Evolutionary conservation across 2,329 filamentous ascomycete genomes (phyloP), one percentile per base, ranked within the genome.

Genomic region (Sclerotinia glacialis): DNA sequence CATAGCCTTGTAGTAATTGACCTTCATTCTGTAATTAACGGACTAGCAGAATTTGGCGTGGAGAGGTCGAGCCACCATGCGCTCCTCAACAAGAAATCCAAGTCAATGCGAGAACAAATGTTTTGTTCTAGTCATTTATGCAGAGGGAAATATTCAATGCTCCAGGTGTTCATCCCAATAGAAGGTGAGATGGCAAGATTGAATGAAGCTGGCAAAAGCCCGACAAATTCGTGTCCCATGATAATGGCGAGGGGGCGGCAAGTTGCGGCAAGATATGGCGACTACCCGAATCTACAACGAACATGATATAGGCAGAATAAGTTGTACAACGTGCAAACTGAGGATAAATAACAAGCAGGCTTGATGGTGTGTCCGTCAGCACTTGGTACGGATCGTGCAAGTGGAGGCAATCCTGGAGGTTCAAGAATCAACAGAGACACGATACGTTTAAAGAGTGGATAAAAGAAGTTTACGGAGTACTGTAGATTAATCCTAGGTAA

Each of bases 1-100:
- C 52, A 46, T 59, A 65, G 63, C 53, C 63, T 65, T 65, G 44
- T 44, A 42, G 63, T 44, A 26, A 65, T 49, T 65, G 53, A 14
- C 23, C 23, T 37, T 56, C 23, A n/a, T 34, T 44, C n/a, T 34
- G 28, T 37, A 34, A 34, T 34, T 21, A 23, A 16, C 28, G 31
- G 62, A 46, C 50, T 47, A 44, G 53, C 31, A 16, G 28, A 49
- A 26, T 46, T 23, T 56, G 26, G 16, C 21, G n/a, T 18, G 23
- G 21, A 26, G 47, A 52, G 47, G 18, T 26, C 47, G 37, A 62
- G 64, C 56, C 56, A 62, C 54, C 11, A 31, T 61, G 49, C 26
- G 28, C 55, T 61, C 55, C 34, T 66, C 46, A 23, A 40, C n/a
- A 8, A 26, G 26, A 50, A 7, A 53, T 31, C 16, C 7, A 23